Conservation (phyloP, 2,329 filamentous ascomycete genomes). For the Phialocephala sp. region DNA sequence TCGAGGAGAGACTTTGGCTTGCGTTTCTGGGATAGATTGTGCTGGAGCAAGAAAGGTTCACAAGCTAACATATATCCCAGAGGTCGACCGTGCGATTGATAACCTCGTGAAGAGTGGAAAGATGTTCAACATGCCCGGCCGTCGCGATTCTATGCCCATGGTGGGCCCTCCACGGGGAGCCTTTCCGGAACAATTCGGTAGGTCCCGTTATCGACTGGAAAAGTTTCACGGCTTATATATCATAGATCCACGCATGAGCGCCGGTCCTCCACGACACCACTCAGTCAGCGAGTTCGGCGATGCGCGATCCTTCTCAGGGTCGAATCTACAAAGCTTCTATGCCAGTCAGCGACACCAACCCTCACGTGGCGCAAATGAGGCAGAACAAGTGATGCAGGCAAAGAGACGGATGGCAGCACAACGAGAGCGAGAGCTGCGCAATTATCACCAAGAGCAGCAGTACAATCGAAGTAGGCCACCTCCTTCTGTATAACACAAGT, state of each 20-base stretch:
- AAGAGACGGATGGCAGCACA: slow-evolving; percentile 99
- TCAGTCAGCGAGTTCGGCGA: slow-evolving; percentile 81
- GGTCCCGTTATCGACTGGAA: slow-evolving; percentile 39
- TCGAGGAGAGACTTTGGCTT: slow-evolving; percentile 4
- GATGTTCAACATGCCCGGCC: slow-evolving; percentile 69
- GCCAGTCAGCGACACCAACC: slow-evolving; percentile 90
- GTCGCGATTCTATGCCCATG: slow-evolving; percentile 81
- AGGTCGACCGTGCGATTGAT: slow-evolving; percentile 94
- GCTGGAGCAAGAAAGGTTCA: slow-evolving; percentile 10
- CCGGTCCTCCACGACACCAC: slow-evolving; percentile 74
- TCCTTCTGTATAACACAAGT: slow-evolving; percentile 70
- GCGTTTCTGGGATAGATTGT: slow-evolving; percentile 1
- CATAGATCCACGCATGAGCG: slow-evolving; percentile 71
- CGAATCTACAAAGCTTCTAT: slow-evolving; percentile 92
- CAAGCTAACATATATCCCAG: slow-evolving; percentile 53
- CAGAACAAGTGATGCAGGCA: slow-evolving; percentile 98
- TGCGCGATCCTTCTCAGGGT: slow-evolving; percentile 72
- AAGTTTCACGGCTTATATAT: slow-evolving; percentile 23
- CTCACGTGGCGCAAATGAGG: slow-evolving; percentile 83
- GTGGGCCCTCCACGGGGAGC: slow-evolving; percentile 60
- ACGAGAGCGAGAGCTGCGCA: slow-evolving; percentile 97
- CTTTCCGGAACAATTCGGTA: slow-evolving; percentile 64
- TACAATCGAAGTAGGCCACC: slow-evolving; percentile 98
- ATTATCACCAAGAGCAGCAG: slow-evolving; percentile 99
- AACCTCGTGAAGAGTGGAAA: slow-evolving; percentile 98